Evolutionary conservation across 176 grass and related monocot species (phyloP).

Genomic region (Cenchrus americanus): DNA sequence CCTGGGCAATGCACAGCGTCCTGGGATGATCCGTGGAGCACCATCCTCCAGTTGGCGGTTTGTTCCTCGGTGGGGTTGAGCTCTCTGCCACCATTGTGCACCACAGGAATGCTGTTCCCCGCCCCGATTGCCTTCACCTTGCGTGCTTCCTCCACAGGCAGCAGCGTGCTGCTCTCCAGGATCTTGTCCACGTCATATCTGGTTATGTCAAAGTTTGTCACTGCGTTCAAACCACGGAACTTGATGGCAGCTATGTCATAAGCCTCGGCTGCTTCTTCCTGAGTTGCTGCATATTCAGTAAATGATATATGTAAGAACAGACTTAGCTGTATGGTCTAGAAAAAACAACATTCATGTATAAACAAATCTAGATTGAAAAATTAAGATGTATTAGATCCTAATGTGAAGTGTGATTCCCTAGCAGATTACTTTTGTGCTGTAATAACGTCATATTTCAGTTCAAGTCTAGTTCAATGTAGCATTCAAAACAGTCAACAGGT

Average conservation of each 20-base stretch:
- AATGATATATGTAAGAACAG: background rate
- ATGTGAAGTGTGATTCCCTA: constrained; percentile 28
- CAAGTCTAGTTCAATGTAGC: constrained; percentile 33
- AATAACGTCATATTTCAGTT: constrained; percentile 44
- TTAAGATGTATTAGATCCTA: constrained; percentile 15
- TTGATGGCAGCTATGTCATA: constrained; percentile 97
- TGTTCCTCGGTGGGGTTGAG: constrained; percentile 19
- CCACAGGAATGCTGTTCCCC: background rate
- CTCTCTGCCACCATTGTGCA: constrained; percentile 28
- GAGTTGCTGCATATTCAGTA: constrained; percentile 56
- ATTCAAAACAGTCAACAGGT: constrained; percentile 60
- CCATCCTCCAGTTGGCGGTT: constrained; percentile 62
- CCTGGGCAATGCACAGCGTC: constrained; percentile 38
- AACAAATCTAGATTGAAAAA: background rate
- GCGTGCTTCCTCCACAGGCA: constrained; percentile 69
- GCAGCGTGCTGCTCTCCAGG: constrained; percentile 71
- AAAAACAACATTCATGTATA: background rate
- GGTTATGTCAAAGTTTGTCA: constrained; percentile 94
- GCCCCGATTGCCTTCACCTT: constrained; percentile 58
- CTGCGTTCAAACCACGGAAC: constrained; percentile 90
- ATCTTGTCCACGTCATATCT: constrained; percentile 83
- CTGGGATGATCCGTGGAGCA: constrained; percentile 52
- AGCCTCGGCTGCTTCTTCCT: constrained; percentile 94
- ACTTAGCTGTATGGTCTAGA: background rate
- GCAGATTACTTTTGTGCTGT: constrained; percentile 32